Evolutionary conservation across 2,329 filamentous ascomycete species (phyloP), one percentile per base, ranked within the genome.

Genomic region (Ilyonectria destructans): DNA sequence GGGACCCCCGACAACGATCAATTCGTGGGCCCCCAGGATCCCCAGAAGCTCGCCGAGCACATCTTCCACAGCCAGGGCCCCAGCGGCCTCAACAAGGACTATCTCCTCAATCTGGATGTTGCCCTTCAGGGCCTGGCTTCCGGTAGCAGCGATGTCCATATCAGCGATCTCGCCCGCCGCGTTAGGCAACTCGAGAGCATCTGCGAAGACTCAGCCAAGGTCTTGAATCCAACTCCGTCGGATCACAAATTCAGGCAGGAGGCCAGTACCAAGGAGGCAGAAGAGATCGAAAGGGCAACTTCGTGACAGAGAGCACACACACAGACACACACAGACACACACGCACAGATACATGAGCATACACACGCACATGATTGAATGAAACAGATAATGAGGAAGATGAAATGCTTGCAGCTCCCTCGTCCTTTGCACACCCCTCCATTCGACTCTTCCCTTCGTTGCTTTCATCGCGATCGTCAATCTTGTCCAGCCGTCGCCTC

Each of bases 1-100:
- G 96, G 96, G 23, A 93, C 97, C 2, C 96, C 96, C 0, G 90
- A 92, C 52, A 99, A 99, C 77, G 92, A 94, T 62, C 96, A 98
- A 80, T 99, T 99, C 77, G 86, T 95, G 43, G 94, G 94, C 0
- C 90, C 92, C 0, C 95, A 97, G 78, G 91, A 96, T 61, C 92
- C 93, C 1, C 89, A 94, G 76, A 80, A 84, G 48, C 87, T 98
- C 58, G 95, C 96, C 26, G 88, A 90, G 80, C 93, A 96, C 81
- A 98, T 99, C 75, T 87, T 91, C 74, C 84, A 84, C 55, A 94
- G 93, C 75, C 82, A 85, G 46, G 96, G 96, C 0, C 93, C 95
- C 26, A 98, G 95, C 81, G 96, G 96, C 1, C 89, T 92, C 78
- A 98, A 98, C 80, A 90, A 87, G 67, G 96, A 98, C 77, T 99